phyloP scores from a whole-genome alignment of 768 basidiomycete genomes.

The Suillus decipiens region DNA sequence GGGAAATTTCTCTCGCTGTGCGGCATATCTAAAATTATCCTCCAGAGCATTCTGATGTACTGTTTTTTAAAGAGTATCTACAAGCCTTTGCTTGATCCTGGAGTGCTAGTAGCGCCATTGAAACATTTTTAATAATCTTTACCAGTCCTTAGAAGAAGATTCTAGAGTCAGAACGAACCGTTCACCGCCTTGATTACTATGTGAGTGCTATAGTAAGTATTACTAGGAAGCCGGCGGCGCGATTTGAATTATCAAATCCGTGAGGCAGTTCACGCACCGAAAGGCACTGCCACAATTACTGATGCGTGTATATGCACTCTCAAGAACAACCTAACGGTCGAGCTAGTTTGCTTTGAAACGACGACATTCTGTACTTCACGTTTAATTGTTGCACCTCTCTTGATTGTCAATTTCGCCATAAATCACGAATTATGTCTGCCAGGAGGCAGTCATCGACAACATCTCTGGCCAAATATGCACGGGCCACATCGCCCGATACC shows the following conservation, averaged over 20 bases:
- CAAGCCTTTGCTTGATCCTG: conserved; percentile 31
- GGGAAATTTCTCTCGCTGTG: conserved; percentile 87
- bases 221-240: neutral
- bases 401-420: conserved; percentile 17
- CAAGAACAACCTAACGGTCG: conserved; percentile 4
- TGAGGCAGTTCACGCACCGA: conserved; percentile 4
- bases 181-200: neutral
- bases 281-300: conserved; percentile 5
- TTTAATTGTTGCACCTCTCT: conserved; percentile 19
- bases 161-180: neutral
- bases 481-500: conserved; percentile 49
- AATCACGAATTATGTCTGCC: conserved; percentile 55
- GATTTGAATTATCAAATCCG: conserved; percentile 1
- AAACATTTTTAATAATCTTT: conserved; percentile 64
- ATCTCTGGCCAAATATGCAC: conserved; percentile 71
- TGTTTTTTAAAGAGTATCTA: conserved; percentile 19
- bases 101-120: conserved; percentile 35
- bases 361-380: conserved; percentile 20
- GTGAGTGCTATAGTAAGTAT: neutral
- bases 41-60: conserved; percentile 38
- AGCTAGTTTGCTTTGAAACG: conserved; percentile 2
- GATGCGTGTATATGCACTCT: conserved; percentile 10
- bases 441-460: conserved; percentile 82
- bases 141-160: conserved; percentile 53
- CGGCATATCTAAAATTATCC: conserved; percentile 59